A percentile compares a stretch with the other conserved stretches of the same genome.
phyloP scores from a whole-genome alignment of 2,329 filamentous ascomycete genomes.

The Aspergillus piperis region DNA sequence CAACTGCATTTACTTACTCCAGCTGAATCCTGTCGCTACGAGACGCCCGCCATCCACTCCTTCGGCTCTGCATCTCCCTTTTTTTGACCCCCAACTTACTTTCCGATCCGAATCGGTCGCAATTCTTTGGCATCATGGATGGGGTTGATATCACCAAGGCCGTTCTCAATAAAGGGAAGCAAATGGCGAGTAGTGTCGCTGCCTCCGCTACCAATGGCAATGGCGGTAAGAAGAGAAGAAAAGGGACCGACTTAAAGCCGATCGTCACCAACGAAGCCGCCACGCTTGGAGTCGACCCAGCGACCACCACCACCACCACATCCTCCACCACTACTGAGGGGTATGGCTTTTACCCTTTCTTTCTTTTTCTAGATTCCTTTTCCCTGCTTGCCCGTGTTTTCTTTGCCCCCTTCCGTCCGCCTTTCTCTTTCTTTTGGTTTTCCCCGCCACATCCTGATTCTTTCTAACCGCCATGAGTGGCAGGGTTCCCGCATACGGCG shows the following conservation, averaged over 20 bases:
- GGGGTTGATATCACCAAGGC: slow-evolving; percentile 65
- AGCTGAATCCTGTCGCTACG: slow-evolving; percentile 6
- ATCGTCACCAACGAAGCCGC: slow-evolving; percentile 65
- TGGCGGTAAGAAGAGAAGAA: slow-evolving; percentile 65
- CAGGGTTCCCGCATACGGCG: slow-evolving; percentile 45
- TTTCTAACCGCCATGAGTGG: slow-evolving; percentile 18
- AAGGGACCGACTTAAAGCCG: slow-evolving; percentile 64
- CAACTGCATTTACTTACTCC: slow-evolving; percentile 1
- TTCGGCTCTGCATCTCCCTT: slow-evolving; percentile 2
- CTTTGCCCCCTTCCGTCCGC: neutral
- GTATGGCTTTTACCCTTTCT: slow-evolving; percentile 29
- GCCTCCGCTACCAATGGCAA: slow-evolving; percentile 54
- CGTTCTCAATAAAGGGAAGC: slow-evolving; percentile 66
- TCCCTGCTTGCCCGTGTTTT: slow-evolving; percentile 2
- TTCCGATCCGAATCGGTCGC: neutral
- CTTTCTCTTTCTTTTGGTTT: slow-evolving; percentile 10
- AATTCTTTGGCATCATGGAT: slow-evolving; percentile 55
- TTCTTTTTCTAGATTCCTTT: slow-evolving; percentile 11
- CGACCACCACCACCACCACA: slow-evolving; percentile 45
- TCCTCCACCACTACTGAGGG: slow-evolving; percentile 45
- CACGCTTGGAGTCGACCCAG: slow-evolving; percentile 43
- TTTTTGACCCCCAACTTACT: neutral
- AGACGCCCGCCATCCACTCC: slow-evolving; percentile 1
- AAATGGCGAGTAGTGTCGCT: slow-evolving; percentile 56
- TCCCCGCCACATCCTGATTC: slow-evolving; percentile 10